Percentiles rank a stretch among this genome's conserved stretches.
phyloP scores from a whole-genome alignment of 1,284 basidiomycete species.

The Malassezia equina region DNA sequence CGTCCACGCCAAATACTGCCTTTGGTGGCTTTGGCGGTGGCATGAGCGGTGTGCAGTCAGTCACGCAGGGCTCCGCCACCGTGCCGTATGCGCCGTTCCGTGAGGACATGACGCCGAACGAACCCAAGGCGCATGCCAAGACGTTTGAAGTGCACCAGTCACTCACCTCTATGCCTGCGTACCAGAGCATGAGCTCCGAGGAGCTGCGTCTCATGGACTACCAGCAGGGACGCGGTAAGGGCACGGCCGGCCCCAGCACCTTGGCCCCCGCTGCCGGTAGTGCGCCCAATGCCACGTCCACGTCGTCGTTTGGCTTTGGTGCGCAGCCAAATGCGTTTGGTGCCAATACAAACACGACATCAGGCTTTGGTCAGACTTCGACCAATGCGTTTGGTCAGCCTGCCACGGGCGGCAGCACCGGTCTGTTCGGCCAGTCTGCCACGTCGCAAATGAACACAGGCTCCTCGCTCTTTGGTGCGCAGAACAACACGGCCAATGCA shows the following conservation, averaged over 20 bases:
- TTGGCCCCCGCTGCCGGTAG: slow-evolving; percentile 10
- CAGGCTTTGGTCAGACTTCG: slow-evolving; percentile 28
- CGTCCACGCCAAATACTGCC: slow-evolving; percentile 10
- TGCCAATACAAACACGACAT: slow-evolving; percentile 16
- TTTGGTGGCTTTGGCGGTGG: slow-evolving; percentile 22
- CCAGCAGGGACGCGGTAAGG: slow-evolving; percentile 31
- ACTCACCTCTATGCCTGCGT: slow-evolving; percentile 35
- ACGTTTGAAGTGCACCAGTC: slow-evolving; percentile 37
- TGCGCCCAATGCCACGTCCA: slow-evolving; percentile 1
- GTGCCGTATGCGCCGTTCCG: slow-evolving; percentile 33
- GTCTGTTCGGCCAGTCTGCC: slow-evolving; percentile 43
- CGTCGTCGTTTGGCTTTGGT: slow-evolving; percentile 31
- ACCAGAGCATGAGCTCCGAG: slow-evolving; percentile 29
- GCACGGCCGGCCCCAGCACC: slow-evolving; percentile 24
- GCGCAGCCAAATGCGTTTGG: slow-evolving; percentile 30
- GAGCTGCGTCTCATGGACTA: slow-evolving; percentile 39
- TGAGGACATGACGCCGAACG: slow-evolving; percentile 32
- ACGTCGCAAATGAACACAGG: slow-evolving; percentile 11
- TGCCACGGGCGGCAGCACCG: slow-evolving; percentile 17
- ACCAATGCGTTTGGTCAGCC: slow-evolving; percentile 17
- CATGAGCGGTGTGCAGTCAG: slow-evolving; percentile 10
- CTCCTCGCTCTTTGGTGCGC: slow-evolving; percentile 9
- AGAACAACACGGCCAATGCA: background rate
- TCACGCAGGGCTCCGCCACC: slow-evolving; percentile 32
- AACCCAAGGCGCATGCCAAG: slow-evolving; percentile 35